Conservation (phyloP, 1,139 yeast genomes). For the Lipomyces yarrowii region DNA sequence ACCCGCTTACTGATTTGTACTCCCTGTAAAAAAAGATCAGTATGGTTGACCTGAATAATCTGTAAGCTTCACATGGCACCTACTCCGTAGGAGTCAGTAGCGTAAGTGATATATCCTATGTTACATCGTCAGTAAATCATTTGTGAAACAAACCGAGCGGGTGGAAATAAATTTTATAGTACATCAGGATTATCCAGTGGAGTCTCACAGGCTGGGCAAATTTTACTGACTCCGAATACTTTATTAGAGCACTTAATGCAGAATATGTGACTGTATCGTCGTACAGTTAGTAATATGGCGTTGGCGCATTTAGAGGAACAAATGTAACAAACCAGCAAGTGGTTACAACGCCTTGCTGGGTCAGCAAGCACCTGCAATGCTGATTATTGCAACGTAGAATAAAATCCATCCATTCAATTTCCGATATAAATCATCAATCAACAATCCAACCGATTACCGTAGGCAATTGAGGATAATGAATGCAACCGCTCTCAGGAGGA, state of each 20-base stretch:
- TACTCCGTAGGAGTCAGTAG: conserved; percentile 30
- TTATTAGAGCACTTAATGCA: conserved; percentile 29
- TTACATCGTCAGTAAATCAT: neutral
- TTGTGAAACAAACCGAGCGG: neutral
- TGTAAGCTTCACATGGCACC: neutral
- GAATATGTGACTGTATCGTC: conserved; percentile 22
- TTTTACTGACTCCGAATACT: conserved; percentile 16
- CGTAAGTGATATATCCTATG: conserved; percentile 27
- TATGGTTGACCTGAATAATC: neutral
- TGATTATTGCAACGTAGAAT: conserved; percentile 28
- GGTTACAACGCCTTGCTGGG: conserved; percentile 30
- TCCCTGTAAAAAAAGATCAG: conserved; percentile 13
- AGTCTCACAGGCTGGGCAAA: conserved; percentile 29
- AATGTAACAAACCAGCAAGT: conserved; percentile 22
- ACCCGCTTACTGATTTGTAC: conserved; percentile 22
- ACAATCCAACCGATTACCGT: neutral
- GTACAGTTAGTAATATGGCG: neutral
- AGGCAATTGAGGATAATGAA: neutral
- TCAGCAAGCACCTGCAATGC: conserved; percentile 24
- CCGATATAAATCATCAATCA: neutral
- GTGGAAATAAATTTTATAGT: neutral
- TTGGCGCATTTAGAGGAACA: neutral
- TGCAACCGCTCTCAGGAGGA: neutral
- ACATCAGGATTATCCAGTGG: conserved; percentile 27
- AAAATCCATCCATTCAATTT: conserved; percentile 21